Evolutionary conservation across 2,329 filamentous ascomycete species (phyloP).

Genomic region (Talaromyces sp.): DNA sequence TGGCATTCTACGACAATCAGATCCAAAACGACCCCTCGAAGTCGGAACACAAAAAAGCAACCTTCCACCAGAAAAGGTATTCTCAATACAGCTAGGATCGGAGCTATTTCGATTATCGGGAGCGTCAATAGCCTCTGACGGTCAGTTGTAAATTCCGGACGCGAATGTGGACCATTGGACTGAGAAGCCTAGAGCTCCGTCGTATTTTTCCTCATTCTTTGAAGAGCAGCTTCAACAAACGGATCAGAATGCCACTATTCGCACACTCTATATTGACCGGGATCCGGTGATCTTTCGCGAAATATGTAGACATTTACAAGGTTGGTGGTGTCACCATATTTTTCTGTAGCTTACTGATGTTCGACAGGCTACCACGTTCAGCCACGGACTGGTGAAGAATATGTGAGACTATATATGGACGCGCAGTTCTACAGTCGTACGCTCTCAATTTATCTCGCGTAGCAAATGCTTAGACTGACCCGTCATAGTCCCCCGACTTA

Average conservation of each 20-base stretch:
- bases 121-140: conserved; percentile 68
- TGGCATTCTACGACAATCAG: conserved; percentile 9
- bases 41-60: conserved; percentile 12
- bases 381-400: conserved; percentile 78
- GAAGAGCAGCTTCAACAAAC: conserved; percentile 70
- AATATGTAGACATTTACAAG: conserved; percentile 85
- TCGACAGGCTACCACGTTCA: conserved; percentile 70
- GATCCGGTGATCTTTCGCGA: conserved; percentile 86
- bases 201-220: conserved; percentile 95
- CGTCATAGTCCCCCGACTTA: conserved; percentile 71
- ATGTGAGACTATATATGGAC: conserved; percentile 88
- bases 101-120: conserved; percentile 67
- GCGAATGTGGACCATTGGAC: conserved; percentile 25
- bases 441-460: conserved; percentile 26
- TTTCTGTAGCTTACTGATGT: neutral
- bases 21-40: neutral
- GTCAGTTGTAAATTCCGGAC: conserved; percentile 45
- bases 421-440: conserved; percentile 87
- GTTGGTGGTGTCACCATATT: conserved; percentile 26
- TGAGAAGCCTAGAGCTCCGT: conserved; percentile 71
- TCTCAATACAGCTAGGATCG: conserved; percentile 67
- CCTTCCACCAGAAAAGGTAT: conserved; percentile 60
- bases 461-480: neutral
- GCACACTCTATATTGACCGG: conserved; percentile 90
- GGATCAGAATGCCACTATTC: conserved; percentile 57